phyloP scores from a whole-genome alignment of 2,329 filamentous ascomycete genomes.

The Septoria petroselini region DNA sequence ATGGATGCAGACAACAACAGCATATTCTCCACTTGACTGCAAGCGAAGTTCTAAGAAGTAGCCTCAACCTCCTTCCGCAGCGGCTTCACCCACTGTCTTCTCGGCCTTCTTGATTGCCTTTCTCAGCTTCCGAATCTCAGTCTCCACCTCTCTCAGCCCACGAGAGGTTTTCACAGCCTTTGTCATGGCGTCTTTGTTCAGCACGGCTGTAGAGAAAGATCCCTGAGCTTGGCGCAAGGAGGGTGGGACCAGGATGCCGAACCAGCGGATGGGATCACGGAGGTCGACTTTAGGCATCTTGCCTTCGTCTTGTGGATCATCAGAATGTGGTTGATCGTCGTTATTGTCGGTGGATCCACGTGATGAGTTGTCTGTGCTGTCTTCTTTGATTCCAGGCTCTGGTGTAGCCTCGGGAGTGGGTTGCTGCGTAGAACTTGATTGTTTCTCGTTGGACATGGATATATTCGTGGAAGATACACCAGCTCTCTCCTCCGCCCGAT shows the following conservation, averaged over 20 bases:
- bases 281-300: constrained; percentile 6
- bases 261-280: constrained; percentile 57
- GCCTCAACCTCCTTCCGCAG: no score
- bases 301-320: constrained; percentile 4
- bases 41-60: background rate
- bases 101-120: constrained; percentile 47
- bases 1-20: no score
- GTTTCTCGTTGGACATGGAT: background rate
- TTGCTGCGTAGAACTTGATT: constrained; percentile 15
- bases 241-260: constrained; percentile 53
- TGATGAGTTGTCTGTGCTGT: background rate
- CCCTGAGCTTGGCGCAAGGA: constrained; percentile 57
- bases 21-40: no score
- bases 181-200: constrained; percentile 56
- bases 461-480: background rate
- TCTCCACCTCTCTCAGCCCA: constrained; percentile 64
- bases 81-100: constrained; percentile 4
- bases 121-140: constrained; percentile 60
- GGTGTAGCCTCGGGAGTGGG: constrained; percentile 43
- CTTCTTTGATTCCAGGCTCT: constrained; percentile 36
- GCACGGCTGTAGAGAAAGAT: constrained; percentile 54
- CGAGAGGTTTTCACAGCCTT: constrained; percentile 56
- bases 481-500: background rate
- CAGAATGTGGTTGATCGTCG: constrained; percentile 10
- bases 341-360: background rate